These are phyloP conservation scores for Grosmannia penicillata DNA, from an alignment of 2,329 filamentous ascomycete genomes.

Conservation along the genomic window DNA sequence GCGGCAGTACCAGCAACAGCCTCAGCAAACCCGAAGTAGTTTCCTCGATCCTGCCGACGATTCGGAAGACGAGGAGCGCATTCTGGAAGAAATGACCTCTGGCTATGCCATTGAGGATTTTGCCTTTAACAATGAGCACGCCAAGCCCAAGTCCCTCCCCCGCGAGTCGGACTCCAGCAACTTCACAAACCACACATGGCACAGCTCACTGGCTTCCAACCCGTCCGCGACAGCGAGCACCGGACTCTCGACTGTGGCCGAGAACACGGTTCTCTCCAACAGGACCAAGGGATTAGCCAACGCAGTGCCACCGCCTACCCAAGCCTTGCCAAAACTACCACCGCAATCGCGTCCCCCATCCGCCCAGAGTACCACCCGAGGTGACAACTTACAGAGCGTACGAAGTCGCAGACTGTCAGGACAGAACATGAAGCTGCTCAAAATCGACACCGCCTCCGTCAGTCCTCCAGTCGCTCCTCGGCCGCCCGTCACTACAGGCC, in stretches of 20 bases:
- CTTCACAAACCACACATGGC: conserved; percentile 64
- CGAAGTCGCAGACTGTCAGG: conserved; percentile 67
- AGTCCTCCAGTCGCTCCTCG: conserved; percentile 11
- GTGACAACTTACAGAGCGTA: conserved; percentile 32
- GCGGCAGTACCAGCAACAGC: conserved; percentile 22
- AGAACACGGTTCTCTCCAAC: conserved; percentile 26
- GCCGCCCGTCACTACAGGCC: not conserved
- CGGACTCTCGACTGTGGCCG: conserved; percentile 57
- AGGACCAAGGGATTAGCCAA: conserved; percentile 13
- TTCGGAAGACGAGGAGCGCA: conserved; percentile 58
- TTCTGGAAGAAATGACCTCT: conserved; percentile 77
- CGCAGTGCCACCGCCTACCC: conserved; percentile 33
- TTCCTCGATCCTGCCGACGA: conserved; percentile 44
- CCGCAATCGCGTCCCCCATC: conserved; percentile 18
- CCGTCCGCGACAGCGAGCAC: conserved; percentile 44
- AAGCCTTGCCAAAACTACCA: conserved; percentile 30
- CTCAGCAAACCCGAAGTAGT: conserved; percentile 36
- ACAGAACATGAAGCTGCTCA: conserved; percentile 66
- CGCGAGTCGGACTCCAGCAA: conserved; percentile 73
- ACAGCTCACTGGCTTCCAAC: conserved; percentile 63
- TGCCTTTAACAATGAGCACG: conserved; percentile 47
- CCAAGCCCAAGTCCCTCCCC: conserved; percentile 35
- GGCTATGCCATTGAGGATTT: conserved; percentile 76
- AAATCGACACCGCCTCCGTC: conserved; percentile 61
- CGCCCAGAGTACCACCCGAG: conserved; percentile 11